Conservation (phyloP, 23 red algal species). For the Pyropia yezoensis region DNA sequence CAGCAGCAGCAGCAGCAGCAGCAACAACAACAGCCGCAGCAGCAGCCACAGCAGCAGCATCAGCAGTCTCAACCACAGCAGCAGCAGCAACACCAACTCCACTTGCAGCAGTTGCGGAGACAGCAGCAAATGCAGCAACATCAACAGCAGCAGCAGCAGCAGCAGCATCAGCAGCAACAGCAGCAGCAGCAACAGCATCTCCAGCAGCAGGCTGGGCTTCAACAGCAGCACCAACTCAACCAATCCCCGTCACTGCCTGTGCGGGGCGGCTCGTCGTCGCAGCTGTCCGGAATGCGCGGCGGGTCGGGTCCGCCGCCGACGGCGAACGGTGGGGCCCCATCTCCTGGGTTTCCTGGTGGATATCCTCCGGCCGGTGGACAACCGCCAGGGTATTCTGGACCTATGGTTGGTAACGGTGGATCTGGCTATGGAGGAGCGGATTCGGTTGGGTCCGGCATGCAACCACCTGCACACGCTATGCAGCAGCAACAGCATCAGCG, state of each 20-base stretch:
- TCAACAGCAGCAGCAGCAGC: conserved; percentile 7
- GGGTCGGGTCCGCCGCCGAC: too few relatives aligned
- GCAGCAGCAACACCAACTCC: neutral
- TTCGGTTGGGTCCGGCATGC: too few relatives aligned
- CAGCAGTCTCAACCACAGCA: neutral
- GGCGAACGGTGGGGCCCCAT: too few relatives aligned
- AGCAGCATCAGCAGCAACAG: neutral
- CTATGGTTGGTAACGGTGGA: too few relatives aligned
- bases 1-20: neutral
- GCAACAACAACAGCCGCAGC: neutral
- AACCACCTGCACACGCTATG: neutral
- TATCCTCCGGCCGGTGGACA: too few relatives aligned
- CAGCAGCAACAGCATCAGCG: conserved; percentile 19
- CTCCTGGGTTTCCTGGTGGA: too few relatives aligned
- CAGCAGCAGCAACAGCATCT: conserved; percentile 1
- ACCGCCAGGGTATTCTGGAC: too few relatives aligned
- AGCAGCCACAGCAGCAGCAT: neutral
- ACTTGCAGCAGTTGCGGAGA: neutral
- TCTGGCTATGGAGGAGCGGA: too few relatives aligned
- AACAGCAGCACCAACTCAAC: conserved; percentile 1
- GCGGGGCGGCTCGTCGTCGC: too few relatives aligned
- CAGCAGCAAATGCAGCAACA: neutral
- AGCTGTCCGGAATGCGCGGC: too few relatives aligned
- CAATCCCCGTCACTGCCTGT: neutral
- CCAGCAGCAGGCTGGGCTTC: conserved; percentile 1